A percentile compares a stretch with the other conserved stretches of the same genome.
Conservation (phyloP, 306 rosid genomes). For the Cyclanthera cordifolia region DNA sequence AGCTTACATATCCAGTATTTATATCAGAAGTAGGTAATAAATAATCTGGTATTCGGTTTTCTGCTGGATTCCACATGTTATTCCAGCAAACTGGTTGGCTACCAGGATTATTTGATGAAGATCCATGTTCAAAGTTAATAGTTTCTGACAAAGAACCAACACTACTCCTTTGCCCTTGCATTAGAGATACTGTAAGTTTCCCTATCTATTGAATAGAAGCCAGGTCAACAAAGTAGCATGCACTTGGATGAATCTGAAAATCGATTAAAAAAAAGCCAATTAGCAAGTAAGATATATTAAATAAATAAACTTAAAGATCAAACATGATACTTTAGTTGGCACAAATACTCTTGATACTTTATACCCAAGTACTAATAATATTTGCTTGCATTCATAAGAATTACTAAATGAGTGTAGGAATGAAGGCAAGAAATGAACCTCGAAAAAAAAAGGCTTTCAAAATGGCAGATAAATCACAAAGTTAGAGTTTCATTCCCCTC, state of each 20-base stretch:
- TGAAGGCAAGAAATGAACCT: no score
- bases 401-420: background rate
- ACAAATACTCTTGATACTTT: background rate
- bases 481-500: background rate
- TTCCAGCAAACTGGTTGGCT: constrained; percentile 67
- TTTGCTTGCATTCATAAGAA: background rate
- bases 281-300: background rate
- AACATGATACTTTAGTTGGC: background rate
- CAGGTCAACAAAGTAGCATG: constrained; percentile 14
- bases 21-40: constrained; percentile 44
- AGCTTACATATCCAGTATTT: constrained; percentile 39
- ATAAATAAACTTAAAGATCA: constrained; percentile 3
- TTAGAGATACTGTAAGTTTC: constrained; percentile 30
- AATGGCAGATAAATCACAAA: no score
- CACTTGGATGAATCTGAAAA: constrained; percentile 27
- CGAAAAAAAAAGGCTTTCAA: no score
- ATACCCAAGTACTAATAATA: background rate
- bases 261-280: constrained; percentile 21
- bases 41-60: constrained; percentile 44
- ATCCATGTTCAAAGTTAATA: constrained; percentile 74
- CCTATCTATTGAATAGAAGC: constrained; percentile 15
- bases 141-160: constrained; percentile 69
- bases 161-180: constrained; percentile 96
- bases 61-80: constrained; percentile 42
- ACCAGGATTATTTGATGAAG: constrained; percentile 39